phyloP scores from a whole-genome alignment of 768 basidiomycete genomes.

The Postia placenta region DNA sequence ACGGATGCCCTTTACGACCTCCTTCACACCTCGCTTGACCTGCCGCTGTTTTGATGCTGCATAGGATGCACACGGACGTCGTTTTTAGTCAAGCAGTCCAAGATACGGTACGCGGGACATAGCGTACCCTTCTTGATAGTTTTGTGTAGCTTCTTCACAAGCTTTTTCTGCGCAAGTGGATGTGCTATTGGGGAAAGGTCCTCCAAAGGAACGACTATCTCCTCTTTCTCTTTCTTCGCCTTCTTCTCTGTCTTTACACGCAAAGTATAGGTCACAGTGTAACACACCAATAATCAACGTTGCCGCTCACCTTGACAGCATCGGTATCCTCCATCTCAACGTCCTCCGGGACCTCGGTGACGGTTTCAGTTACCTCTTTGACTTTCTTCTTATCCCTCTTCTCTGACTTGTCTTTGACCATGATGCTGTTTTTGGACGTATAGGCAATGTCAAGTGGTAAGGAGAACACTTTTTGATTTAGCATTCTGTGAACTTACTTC shows the following conservation, averaged over 20 bases:
- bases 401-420: conserved; percentile 74
- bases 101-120: neutral
- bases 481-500: no score
- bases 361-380: conserved; percentile 24
- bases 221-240: conserved; percentile 57
- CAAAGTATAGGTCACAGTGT: conserved; percentile 23
- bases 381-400: conserved; percentile 67
- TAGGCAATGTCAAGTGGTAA: no score
- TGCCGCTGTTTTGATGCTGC: conserved; percentile 90
- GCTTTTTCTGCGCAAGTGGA: conserved; percentile 90
- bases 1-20: conserved; percentile 94
- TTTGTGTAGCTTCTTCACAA: conserved; percentile 91
- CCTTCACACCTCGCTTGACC: conserved; percentile 96
- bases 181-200: conserved; percentile 92
- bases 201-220: conserved; percentile 61
- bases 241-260: conserved; percentile 47
- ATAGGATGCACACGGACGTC: neutral
- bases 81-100: neutral
- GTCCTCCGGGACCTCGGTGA: conserved; percentile 32
- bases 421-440: no score
- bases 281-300: neutral
- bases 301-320: conserved; percentile 26
- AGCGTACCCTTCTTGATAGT: conserved; percentile 81
- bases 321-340: conserved; percentile 39
- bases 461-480: no score